phyloP scores from a whole-genome alignment of 2,329 filamentous ascomycete genomes.

The Colletotrichum australisinense region DNA sequence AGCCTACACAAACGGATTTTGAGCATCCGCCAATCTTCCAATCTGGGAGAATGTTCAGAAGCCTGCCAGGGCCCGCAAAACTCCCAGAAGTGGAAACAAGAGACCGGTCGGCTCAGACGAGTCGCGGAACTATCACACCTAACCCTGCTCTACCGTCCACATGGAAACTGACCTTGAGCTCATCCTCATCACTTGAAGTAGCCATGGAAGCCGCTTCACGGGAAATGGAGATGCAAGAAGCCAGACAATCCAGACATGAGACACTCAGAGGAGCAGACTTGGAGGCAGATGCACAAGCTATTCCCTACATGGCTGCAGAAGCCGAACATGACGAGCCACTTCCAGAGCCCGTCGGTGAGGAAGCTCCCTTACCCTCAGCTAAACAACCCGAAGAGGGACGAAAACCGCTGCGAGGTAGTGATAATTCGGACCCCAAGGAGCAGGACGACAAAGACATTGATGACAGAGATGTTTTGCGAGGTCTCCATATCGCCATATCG shows the following conservation, averaged over 20 bases:
- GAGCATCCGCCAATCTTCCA: constrained; percentile 9
- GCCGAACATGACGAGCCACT: neutral
- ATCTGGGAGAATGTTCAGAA: constrained; percentile 1
- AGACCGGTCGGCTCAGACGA: constrained; percentile 1
- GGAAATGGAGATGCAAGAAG: constrained; percentile 41
- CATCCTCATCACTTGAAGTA: constrained; percentile 45
- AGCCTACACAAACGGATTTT: neutral
- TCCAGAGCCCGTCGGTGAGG: neutral
- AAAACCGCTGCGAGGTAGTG: constrained; percentile 30
- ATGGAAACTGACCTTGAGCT: constrained; percentile 42
- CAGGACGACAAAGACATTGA: constrained; percentile 53
- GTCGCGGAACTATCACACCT: neutral
- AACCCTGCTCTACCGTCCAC: constrained; percentile 43
- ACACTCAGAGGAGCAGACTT: neutral
- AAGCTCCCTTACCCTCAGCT: neutral
- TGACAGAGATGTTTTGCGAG: constrained; percentile 64
- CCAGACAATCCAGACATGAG: constrained; percentile 15
- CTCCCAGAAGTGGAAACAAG: neutral
- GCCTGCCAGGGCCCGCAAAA: neutral
- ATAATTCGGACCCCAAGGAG: constrained; percentile 39
- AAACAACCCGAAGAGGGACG: neutral
- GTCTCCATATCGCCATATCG: constrained; percentile 65
- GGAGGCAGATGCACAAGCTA: neutral
- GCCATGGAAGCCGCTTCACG: constrained; percentile 44
- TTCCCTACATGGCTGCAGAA: neutral